Percentiles rank a stretch among this genome's conserved stretches.
Evolutionary conservation across 2,329 filamentous ascomycete genomes (phyloP).

Genomic region (Cryphonectria japonica): DNA sequence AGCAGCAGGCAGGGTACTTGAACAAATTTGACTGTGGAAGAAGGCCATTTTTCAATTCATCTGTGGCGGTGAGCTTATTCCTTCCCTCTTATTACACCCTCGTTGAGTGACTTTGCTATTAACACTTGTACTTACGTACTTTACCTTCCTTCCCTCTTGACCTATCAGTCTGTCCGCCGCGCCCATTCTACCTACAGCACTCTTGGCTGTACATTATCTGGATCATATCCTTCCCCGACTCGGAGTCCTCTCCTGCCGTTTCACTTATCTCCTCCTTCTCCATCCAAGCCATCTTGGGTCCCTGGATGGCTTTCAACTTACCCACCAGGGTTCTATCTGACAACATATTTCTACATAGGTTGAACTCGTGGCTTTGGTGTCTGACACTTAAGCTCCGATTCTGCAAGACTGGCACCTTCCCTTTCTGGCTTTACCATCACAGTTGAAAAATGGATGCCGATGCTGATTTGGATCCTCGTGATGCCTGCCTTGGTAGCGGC

Average conservation of each 20-base stretch:
- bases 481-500: not conserved
- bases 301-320: not conserved
- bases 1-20: not conserved
- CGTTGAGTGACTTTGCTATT: not conserved
- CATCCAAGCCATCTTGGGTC: not conserved
- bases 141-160: not conserved
- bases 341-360: not conserved
- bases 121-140: not conserved
- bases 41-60: not conserved
- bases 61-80: not conserved
- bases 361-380: not conserved
- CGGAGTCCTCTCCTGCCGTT: not conserved
- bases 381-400: not conserved
- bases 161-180: no score
- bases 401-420: not conserved
- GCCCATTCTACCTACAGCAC: no score
- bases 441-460: not conserved
- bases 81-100: not conserved
- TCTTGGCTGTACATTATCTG: no score
- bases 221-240: no score
- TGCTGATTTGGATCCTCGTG: not conserved
- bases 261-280: not conserved
- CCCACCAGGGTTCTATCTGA: not conserved
- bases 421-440: not conserved
- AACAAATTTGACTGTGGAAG: not conserved